Percentiles rank a stretch among this genome's conserved stretches.
Evolutionary conservation across 257 asterid species (phyloP).

Genomic region (Nicotiana paniculata): DNA sequence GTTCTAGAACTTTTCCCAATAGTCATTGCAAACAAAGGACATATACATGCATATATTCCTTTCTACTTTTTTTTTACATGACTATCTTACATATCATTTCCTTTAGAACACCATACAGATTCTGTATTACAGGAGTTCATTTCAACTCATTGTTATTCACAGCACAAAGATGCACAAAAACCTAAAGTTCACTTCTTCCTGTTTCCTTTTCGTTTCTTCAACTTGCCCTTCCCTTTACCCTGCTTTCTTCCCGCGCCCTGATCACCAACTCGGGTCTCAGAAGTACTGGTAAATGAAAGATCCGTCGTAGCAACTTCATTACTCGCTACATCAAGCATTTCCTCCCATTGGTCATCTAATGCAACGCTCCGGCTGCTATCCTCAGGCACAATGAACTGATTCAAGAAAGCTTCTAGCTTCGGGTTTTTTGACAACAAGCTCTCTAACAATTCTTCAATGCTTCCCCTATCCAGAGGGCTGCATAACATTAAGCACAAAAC

Average conservation of each 20-base stretch:
- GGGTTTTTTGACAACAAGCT: conserved; percentile 9
- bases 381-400: neutral
- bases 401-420: conserved; percentile 3
- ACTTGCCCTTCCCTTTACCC: conserved; percentile 20
- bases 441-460: conserved; percentile 10
- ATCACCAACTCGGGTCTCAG: neutral
- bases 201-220: neutral
- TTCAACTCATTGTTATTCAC: no score
- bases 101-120: no score
- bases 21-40: no score
- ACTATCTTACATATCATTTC: no score
- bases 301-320: neutral
- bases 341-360: neutral
- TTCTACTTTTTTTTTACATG: no score
- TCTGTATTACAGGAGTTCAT: no score
- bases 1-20: no score
- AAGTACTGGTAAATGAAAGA: neutral
- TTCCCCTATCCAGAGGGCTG: neutral
- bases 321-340: neutral
- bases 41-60: no score
- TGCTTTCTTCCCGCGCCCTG: neutral
- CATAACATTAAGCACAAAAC: neutral
- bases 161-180: no score
- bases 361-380: neutral
- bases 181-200: neutral